phyloP scores from a whole-genome alignment of 371 early-diverging fungal species.

The Apophysomyces trapeziformis region DNA sequence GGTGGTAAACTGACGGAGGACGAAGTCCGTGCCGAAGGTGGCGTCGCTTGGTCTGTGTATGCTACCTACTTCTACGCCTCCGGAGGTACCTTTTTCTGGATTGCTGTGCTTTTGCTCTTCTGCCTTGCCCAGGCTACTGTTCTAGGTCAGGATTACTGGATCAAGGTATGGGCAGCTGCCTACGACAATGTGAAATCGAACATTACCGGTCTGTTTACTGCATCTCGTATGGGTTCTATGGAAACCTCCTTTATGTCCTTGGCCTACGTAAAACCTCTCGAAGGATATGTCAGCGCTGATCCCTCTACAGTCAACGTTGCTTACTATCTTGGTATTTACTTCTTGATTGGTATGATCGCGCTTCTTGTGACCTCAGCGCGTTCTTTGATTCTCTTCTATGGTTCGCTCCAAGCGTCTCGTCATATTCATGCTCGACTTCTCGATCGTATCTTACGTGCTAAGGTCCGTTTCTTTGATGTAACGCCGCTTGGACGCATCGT shows the following conservation, averaged over 20 bases:
- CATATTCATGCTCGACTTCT: constrained; percentile 57
- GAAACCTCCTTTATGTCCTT: constrained; percentile 8
- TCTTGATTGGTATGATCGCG: constrained; percentile 30
- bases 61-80: constrained; percentile 53
- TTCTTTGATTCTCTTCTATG: constrained; percentile 31
- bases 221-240: background rate
- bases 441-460: constrained; percentile 57
- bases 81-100: constrained; percentile 56
- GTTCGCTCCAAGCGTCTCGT: constrained; percentile 34
- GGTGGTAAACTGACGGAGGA: constrained; percentile 51
- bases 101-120: constrained; percentile 40
- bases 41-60: constrained; percentile 56
- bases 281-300: constrained; percentile 28
- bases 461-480: constrained; percentile 74
- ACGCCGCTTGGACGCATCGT: constrained; percentile 68
- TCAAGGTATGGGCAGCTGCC: constrained; percentile 16
- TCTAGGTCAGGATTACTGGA: constrained; percentile 14
- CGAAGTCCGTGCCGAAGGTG: constrained; percentile 59
- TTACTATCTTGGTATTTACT: constrained; percentile 42
- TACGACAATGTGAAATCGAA: background rate
- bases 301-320: constrained; percentile 19
- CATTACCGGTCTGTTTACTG: constrained; percentile 28
- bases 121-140: constrained; percentile 37
- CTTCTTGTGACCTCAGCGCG: constrained; percentile 24
- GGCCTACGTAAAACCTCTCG: background rate